A percentile compares a stretch with the other conserved stretches of the same genome.
Conservation (phyloP, 306 rosid genomes). For the Citrullus mucosospermus region DNA sequence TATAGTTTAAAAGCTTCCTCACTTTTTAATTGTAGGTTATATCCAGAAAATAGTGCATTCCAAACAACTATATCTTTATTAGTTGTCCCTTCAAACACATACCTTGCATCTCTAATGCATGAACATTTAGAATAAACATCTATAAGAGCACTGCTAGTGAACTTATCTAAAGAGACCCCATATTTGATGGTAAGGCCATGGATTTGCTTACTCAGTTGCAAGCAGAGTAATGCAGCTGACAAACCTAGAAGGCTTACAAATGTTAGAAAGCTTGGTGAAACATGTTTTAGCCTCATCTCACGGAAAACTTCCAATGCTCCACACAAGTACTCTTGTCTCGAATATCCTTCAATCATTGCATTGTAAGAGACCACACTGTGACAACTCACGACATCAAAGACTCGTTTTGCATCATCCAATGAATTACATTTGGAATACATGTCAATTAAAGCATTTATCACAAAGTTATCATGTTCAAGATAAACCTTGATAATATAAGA, state of each 20-base stretch:
- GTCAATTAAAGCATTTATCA: conserved; percentile 74
- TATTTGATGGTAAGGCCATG: conserved; percentile 53
- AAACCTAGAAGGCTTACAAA: conserved; percentile 77
- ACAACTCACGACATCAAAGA: conserved; percentile 37
- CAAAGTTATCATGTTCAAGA: conserved; percentile 56
- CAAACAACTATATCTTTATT: conserved; percentile 75
- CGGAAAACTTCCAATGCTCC: conserved; percentile 57
- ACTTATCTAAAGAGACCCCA: conserved; percentile 54
- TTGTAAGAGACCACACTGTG: conserved; percentile 63
- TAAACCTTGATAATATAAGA: conserved; percentile 48
- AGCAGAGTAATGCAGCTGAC: conserved; percentile 41
- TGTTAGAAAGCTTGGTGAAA: conserved; percentile 50
- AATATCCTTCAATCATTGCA: conserved; percentile 90
- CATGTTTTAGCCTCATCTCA: conserved; percentile 44
- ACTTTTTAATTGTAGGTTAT: conserved; percentile 37
- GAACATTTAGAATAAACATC: conserved; percentile 86
- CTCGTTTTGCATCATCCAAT: conserved; percentile 51
- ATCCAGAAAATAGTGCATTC: conserved; percentile 78
- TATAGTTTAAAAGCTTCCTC: conserved; percentile 68
- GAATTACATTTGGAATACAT: conserved; percentile 83
- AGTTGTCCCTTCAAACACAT: conserved; percentile 55
- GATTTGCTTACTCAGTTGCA: conserved; percentile 62
- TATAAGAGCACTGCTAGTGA: conserved; percentile 69
- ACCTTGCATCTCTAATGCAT: conserved; percentile 43
- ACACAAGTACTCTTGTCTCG: conserved; percentile 37